A percentile compares a stretch with the other conserved stretches of the same genome.
Evolutionary conservation across 306 rosid species (phyloP).

Genomic region (Vigna nakashimae): DNA sequence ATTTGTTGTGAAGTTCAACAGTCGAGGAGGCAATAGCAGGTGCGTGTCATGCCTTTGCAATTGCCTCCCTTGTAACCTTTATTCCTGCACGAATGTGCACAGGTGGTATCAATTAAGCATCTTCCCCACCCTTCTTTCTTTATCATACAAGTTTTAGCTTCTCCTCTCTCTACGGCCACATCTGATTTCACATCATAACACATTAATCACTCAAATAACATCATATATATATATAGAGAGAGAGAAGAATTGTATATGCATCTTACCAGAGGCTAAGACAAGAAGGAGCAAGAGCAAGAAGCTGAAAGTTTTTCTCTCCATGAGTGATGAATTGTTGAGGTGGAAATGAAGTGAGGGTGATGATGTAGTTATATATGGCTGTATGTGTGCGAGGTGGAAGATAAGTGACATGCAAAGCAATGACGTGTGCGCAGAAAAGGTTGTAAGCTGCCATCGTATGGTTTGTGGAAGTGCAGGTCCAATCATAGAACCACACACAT

Average conservation of each 20-base stretch:
- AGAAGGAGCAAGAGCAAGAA: slow-evolving; percentile 41
- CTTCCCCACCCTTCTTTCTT: slow-evolving; percentile 51
- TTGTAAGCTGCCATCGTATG: slow-evolving; percentile 7
- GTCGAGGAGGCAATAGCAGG: slow-evolving; percentile 54
- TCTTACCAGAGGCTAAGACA: slow-evolving; percentile 48
- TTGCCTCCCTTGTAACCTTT: slow-evolving; percentile 65
- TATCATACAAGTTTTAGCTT: slow-evolving; percentile 55
- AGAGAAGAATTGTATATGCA: not conserved
- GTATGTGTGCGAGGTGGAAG: not conserved
- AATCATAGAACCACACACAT: not conserved
- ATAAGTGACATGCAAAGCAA: slow-evolving; percentile 17
- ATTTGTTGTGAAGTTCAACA: not conserved
- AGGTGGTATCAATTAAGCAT: slow-evolving; percentile 51
- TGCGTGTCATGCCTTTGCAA: slow-evolving; percentile 56
- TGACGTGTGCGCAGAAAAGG: not conserved
- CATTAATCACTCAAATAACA: not conserved
- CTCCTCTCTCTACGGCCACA: slow-evolving; percentile 38
- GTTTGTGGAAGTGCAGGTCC: not conserved
- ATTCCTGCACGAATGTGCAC: slow-evolving; percentile 49
- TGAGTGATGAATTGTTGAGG: not conserved
- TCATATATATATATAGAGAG: too few species aligned
- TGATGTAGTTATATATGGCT: not conserved
- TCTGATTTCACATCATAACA: not conserved
- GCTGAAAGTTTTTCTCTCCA: slow-evolving; percentile 44
- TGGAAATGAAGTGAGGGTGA: not conserved